Evolutionary conservation across 495 filamentous ascomycete genomes (phyloP), one percentile per base, ranked within the genome.

Genomic region (Letharia columbiana): DNA sequence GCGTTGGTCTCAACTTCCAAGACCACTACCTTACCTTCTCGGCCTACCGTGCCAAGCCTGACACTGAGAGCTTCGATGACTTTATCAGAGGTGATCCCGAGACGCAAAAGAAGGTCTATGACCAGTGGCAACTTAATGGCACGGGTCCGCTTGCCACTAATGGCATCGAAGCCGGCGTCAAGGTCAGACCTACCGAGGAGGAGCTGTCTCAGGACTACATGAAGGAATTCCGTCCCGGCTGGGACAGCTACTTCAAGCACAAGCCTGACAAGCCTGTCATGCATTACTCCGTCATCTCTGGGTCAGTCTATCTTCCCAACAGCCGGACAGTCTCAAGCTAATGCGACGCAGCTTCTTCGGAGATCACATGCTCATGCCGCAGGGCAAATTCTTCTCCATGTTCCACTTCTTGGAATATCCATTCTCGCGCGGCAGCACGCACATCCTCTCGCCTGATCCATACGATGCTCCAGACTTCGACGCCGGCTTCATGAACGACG

Each of bases 191-290:
- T 0, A 90, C 83, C 0, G 81, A 86, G 71, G 72, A 86, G 35
- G 90, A 94, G 68, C 86, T 91, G 73, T 84, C 84, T 60, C 77
- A 73, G 9, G 87, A 85, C 82, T 86, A 86, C 0, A 86, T 83
- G 33, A 83, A 84, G 5, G 83, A 89, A 42, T 92, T 92, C 73
- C 78, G 78, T 33, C 73, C 77, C 15, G 89, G 88, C 12, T 92
- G 88, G 87, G 85, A 92, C 65, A 84, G 81, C 37, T 91, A 92
- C 78, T 94, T 92, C 76, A 90, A 91, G 78, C 76, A 91, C 70
- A 90, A 91, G 76, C 87, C 88, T 0, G 89, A 92, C 75, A 92
- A 92, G 80, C 90, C 90, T 0, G 89, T 92, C 42, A 91, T 92
- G 89, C 89, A 91, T 69, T 89, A 89, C 69, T 86, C 84, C 1